phyloP scores from a whole-genome alignment of 2,329 filamentous ascomycete genomes.

The Monilinia aucupariae region DNA sequence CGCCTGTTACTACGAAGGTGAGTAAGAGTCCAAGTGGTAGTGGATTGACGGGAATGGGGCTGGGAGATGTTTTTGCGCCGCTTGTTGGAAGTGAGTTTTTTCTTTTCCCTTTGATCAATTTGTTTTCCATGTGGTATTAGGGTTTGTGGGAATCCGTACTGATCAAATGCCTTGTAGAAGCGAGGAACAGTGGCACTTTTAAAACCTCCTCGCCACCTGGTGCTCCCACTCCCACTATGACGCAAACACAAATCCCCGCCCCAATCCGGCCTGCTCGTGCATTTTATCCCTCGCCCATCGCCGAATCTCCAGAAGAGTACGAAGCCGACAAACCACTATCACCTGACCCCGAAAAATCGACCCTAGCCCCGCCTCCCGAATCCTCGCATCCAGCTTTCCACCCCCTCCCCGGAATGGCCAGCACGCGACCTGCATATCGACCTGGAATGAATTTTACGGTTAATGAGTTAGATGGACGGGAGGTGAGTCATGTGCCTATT shows the following conservation, averaged over 20 bases:
- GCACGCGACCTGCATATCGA: neutral
- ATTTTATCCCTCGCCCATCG: neutral
- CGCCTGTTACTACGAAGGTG: neutral
- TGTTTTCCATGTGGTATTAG: neutral
- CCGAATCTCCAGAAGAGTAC: neutral
- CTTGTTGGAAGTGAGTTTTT: slow-evolving; percentile 12
- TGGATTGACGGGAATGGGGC: neutral
- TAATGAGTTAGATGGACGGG: slow-evolving; percentile 5
- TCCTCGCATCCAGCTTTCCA: slow-evolving; percentile 11
- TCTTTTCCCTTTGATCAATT: neutral
- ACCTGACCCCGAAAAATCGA: slow-evolving; percentile 10
- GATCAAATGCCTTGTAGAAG: neutral
- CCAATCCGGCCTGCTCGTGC: neutral
- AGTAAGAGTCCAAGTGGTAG: neutral
- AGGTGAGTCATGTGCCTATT: neutral
- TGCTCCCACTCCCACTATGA: neutral
- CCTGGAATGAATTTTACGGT: neutral
- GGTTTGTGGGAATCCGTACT: neutral
- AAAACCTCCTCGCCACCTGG: neutral
- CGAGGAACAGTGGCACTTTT: neutral
- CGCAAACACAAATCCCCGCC: neutral
- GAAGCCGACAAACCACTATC: neutral
- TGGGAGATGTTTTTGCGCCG: slow-evolving; percentile 6
- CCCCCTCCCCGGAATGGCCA: neutral
- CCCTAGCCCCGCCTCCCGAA: slow-evolving; percentile 1